Evolutionary conservation across 106 monocot genomes (phyloP), one percentile per base, ranked within the genome.

Genomic region (Apostasia shenzhenica): DNA sequence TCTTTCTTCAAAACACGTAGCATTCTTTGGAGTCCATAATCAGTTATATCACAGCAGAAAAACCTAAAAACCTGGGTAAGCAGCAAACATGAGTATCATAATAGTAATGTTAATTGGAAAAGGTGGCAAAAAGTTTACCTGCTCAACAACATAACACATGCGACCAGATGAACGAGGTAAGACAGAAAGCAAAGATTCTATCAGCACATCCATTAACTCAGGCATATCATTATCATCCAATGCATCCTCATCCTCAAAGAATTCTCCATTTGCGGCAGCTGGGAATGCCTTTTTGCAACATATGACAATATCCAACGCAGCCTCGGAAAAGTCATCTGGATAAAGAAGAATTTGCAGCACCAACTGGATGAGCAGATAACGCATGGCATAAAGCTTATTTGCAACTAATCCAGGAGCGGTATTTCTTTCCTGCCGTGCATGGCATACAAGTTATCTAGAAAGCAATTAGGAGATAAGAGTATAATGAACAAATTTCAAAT

Each of bases 281-380:
- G 92, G 92, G 59, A 93, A 99, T 42, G 90, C 81, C 67, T 99
- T 93, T 67, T 81, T 79, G 72, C 99, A 93, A 71, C 99, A 99
- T 73, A 83, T 87, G 52, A 77, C 81, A 58, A 99, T 67, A 63
- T 99, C 99, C 41, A 79, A 71, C 48, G 90, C 84, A 54, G 87
- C 90, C 52, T 87, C 92, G 63, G 78, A 80, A 50, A 90, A 88
- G 53, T 99, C 85, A 6, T 72, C 81, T 37, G 92, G 92, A 55
- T 75, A 72, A 45, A 99, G 81, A 4, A 99, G 87, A 48, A 99
- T 80, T 80, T 99, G 93, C 14, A 99, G 79, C 66, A 99, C 65
- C 39, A 99, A 63, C 48, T 99, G 93, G 50, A 99, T 87, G 44
- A 99, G 71, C 63, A 99, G 73, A 77, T 90, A 85, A 43, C 93